Evolutionary conservation across 257 asterid genomes (phyloP), one percentile per base, ranked within the genome.

Genomic region (Hygrophila difformis): DNA sequence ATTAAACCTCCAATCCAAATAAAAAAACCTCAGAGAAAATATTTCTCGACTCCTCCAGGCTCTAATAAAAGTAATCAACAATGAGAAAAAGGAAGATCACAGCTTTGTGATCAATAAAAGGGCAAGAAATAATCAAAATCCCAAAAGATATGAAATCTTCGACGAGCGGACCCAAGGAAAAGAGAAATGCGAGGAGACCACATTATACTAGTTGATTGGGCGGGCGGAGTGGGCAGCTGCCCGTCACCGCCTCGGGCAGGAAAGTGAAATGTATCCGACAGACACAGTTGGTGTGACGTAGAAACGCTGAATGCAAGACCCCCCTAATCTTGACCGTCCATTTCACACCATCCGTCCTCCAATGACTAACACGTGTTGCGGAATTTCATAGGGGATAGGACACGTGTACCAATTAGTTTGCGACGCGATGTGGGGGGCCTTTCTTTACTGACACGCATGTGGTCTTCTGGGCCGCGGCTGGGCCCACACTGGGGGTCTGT

Each of bases 241-340:
- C 97, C 87, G 87, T 74, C 84, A 76, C 87, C 82, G 77, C 57
- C 72, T 12, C 8, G 85, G 98, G 94, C 79, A 77, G 73, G 67
- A 61, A 45, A 49, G 61, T 57, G 71, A 47, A 67, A 62, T 65
- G 75, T 21, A 64, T 39, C 73, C 78, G 79, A 84, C 86, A 74
- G 50, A 64, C 68, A 73, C 70, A 67, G 77, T 55, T 67, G 79
- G 65, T 60, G 63, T 78, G 88, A 81, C 82, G 81, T 74, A 65
- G 56, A 70, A 47, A 51, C 58, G 63, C 57, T 57, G 58, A 64
- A 65, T 44, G 70, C 39, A 58, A 57, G 59, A 58, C 6, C 23
- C 47, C 48, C 0, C n/a, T n/a, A 53, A 64, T 61, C 71, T 3
- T 20, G 7, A 52, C 77, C 77, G 77, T 74, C 2, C 39, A 47